Evolutionary conservation across 768 basidiomycete genomes (phyloP), one percentile per base, ranked within the genome.

Genomic region (Tulasnella sp.): DNA sequence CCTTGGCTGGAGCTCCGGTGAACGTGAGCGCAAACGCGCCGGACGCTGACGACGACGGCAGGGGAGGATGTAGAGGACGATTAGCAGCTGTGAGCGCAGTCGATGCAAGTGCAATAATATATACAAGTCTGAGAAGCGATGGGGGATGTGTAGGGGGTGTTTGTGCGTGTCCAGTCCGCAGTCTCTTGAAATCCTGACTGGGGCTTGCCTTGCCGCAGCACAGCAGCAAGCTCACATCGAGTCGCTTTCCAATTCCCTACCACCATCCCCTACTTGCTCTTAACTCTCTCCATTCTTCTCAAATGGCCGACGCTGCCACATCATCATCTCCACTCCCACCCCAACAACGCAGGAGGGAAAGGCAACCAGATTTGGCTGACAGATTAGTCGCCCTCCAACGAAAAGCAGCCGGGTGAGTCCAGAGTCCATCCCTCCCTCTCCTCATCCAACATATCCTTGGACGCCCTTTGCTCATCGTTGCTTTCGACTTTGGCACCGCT

Each of bases 321-420:
- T 59, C 52, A 59, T 59, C 52, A 19, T n/a, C n/a, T n/a, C 52
- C 40, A 40, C 40, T 40, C 40, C 40, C 42, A n/a, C 42, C 22
- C 19, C n/a, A 29, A 29, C 52, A 22, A 9, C 52, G 26, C n/a
- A 59, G 52, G 11, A 29, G 26, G 11, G 26, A 6, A 72, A 67
- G 17, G 34, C 71, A 37, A 34, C 79, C 82, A 0, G 86, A 88
- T 79, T 75, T 88, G 26, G 85, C 83, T n/a, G 87, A 90, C 77
- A 85, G 84, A 74, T 83, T 94, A 62, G 83, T 89, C 69, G 88
- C 89, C 14, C 80, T 89, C 4, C 87, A 89, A 78, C 84, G 92
- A 22, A 86, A 83, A 75, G 86, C 83, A 40, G 88, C 90, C 71
- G 83, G 81, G 87, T 88, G 72, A 67, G 85, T 83, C 3, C 34